phyloP scores from a whole-genome alignment of 805 yeast species.

The Saccharomyces cerevisiae region DNA sequence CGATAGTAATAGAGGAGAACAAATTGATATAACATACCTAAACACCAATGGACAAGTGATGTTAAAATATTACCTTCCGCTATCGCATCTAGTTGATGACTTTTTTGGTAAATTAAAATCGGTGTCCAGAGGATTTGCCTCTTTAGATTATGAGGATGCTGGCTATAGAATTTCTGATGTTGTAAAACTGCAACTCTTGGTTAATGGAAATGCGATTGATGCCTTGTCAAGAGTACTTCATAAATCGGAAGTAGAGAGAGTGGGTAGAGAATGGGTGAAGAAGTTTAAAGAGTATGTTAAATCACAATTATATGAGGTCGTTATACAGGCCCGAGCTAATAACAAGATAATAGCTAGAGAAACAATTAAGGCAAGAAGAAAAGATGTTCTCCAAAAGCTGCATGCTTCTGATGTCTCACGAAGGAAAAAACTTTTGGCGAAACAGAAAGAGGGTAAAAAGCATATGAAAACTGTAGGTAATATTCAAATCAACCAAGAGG shows the following conservation, averaged over 20 bases:
- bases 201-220: constrained; percentile 83
- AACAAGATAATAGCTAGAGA: constrained; percentile 80
- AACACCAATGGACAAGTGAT: constrained; percentile 69
- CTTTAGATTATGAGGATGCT: constrained; percentile 88
- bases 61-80: constrained; percentile 71
- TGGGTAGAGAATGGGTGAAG: constrained; percentile 76
- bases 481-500: constrained; percentile 72
- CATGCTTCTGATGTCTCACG: constrained; percentile 92
- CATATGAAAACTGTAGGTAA: constrained; percentile 71
- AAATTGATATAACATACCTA: constrained; percentile 67
- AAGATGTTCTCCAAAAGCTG: constrained; percentile 87
- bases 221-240: constrained; percentile 91
- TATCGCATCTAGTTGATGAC: constrained; percentile 87
- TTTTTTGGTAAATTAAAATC: constrained; percentile 92
- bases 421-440: constrained; percentile 75
- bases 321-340: constrained; percentile 82
- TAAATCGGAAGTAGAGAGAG: constrained; percentile 57
- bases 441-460: constrained; percentile 92
- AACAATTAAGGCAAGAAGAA: constrained; percentile 85
- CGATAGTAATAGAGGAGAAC: constrained; percentile 75
- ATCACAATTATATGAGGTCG: constrained; percentile 84
- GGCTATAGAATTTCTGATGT: constrained; percentile 78
- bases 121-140: constrained; percentile 84
- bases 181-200: constrained; percentile 79
- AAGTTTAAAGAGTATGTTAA: constrained; percentile 71